Conservation (phyloP, 2,329 filamentous ascomycete species). For the Rhytidhysteron rufulum region DNA sequence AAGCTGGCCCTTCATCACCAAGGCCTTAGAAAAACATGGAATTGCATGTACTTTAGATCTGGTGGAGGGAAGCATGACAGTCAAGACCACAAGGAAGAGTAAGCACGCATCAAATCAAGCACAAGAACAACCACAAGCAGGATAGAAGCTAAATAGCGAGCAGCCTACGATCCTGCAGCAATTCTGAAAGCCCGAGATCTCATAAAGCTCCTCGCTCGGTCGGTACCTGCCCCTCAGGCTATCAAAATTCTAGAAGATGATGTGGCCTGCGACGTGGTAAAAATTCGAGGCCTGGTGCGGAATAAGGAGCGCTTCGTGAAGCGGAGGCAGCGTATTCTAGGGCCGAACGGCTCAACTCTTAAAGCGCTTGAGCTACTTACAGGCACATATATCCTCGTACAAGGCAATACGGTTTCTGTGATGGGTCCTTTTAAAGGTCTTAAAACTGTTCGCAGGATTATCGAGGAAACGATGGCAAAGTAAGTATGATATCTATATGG, state of each 20-base stretch:
- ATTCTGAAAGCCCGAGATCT: constrained; percentile 93
- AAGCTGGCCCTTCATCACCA: constrained; percentile 87
- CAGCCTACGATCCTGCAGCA: constrained; percentile 84
- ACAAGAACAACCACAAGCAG: no score
- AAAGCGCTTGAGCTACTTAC: constrained; percentile 94
- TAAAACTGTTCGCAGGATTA: constrained; percentile 83
- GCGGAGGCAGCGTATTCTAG: constrained; percentile 85
- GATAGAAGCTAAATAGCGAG: no score
- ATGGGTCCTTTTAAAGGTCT: constrained; percentile 93
- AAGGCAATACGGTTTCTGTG: constrained; percentile 88
- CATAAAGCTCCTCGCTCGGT: constrained; percentile 86
- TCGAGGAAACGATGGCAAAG: constrained; percentile 96
- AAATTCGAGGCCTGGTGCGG: constrained; percentile 82
- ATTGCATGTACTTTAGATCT: constrained; percentile 91
- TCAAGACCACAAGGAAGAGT: constrained; percentile 91
- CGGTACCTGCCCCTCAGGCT: constrained; percentile 88
- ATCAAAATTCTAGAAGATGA: constrained; percentile 92
- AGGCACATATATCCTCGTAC: constrained; percentile 86
- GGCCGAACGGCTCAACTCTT: constrained; percentile 84
- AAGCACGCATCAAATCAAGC: no score
- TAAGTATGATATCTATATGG: no score
- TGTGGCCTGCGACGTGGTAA: constrained; percentile 90
- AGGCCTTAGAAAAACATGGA: constrained; percentile 78
- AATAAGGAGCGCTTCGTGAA: constrained; percentile 97
- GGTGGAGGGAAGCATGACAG: constrained; percentile 93